Base-by-base conservation (phyloP, 2,329 filamentous ascomycete genomes). In the Blumeriella jaapii region DNA sequence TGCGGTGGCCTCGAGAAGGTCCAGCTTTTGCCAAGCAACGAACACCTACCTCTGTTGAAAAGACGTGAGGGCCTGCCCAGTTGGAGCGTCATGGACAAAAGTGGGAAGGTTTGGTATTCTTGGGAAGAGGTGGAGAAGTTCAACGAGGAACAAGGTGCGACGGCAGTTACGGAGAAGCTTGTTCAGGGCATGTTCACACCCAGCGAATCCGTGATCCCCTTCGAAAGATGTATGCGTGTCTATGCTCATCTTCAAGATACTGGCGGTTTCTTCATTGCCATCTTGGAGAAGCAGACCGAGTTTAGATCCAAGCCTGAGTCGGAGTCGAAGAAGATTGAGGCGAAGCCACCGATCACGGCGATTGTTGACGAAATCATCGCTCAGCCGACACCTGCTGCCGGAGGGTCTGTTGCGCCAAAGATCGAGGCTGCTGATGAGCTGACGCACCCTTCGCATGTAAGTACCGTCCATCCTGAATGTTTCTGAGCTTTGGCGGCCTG, bases 241-340 rank as follows among this genome's bases (percentile, higher is more conserved):
- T 98, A 96, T 58, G 83, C 87, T 20, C 91, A 98, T 59, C 71
- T 86, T 55, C 91, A 98, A 60, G 86, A 98, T 52, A 98, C 91
- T 3, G 91, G 91, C 37, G 89, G 82, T 14, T 98, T 98, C 68
- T 98, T 98, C 64, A 95, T 98, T 55, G 81, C 86, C 0, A 87
- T 95, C 0, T 63, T 98, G 12, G 82, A 95, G 64, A 98, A 98
- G 69, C 78, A 79, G 56, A 71, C 74, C 16, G 91, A 95, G 47
- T 86, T 93, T 57, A 81, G 72, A 56, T 80, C 78, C 6, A 82
- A 72, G 58, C 77, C 78, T 14, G 82, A 91, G 58, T 68, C 71
- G 4, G 65, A 68, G 38, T 55, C 61, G 36, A 71, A 69, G 52
- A 62, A 62, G 39, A 56, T 55, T n/a, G 67, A 64, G 42, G 46